Base-by-base conservation (phyloP, 2,329 filamentous ascomycete species). In the Trichoderma sp. region DNA sequence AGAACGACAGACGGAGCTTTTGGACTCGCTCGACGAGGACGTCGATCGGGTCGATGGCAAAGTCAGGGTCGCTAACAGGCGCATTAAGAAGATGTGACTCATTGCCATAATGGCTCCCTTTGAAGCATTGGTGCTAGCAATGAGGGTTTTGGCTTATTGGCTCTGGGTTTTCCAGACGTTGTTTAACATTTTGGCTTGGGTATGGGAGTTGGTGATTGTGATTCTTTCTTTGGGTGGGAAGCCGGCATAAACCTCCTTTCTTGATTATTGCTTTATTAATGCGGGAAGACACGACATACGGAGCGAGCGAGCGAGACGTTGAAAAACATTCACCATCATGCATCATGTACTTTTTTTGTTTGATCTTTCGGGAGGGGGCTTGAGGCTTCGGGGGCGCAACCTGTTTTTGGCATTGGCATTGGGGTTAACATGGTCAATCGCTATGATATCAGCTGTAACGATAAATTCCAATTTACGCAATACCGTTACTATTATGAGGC, bases 41-140 rank as follows among this genome's bases (percentile, higher is more conserved):
- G 86, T 87, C 3, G 89, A 91, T 73, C 84, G 91, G 6, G 84
- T 94, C 18, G 85, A 87, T 57, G 86, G 86, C 73, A 95, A 95
- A 86, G 82, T 95, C 71, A 85, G 87, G 73, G 88, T 95, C 73
- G 92, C 90, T n/a, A 93, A 92, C 83, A 90, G 90, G 77, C 87
- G 92, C 71, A 87, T 91, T 72, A 87, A 85, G 79, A 92, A 91
- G 83, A 89, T 94, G 76, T 86, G 83, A 85, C 82, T 81, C 73
- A 67, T 76, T 73, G 72, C 74, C 12, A 64, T 77, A 24, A 73
- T 73, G 56, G 14, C 78, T 18, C 58, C 75, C 24, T 73, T 83
- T 18, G 75, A 77, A 56, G 71, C 73, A n/a, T 70, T 79, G 18
- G 65, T 84, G 15, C 65, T 77, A 43, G 71, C 65, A 24, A 75